Base-by-base conservation (phyloP, 2,329 filamentous ascomycete species). In the Pseudogymnoascus sp. region DNA sequence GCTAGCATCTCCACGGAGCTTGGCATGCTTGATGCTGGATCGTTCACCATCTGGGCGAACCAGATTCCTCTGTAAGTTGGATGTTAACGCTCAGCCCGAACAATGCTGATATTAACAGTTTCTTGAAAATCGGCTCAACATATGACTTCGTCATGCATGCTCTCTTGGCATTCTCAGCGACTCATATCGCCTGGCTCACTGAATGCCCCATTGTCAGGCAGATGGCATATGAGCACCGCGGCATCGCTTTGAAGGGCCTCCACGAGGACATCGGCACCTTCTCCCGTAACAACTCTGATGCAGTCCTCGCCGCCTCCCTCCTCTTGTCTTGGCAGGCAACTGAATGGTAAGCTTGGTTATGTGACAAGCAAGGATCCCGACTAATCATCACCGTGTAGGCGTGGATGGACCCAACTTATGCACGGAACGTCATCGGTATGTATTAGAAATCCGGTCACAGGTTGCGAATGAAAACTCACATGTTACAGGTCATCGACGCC, bases 291-390 rank as follows among this genome's bases (percentile, higher is more conserved):
- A 96, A 92, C 66, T 93, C 91, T 1, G 93, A 99, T 76, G 92
- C 93, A 47, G 88, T 97, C 66, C 83, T 99, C 63, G 93, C 93
- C 26, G 91, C 93, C 33, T 97, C 93, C 26, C 86, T 97, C 50
- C 84, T 97, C 59, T 83, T 99, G 60, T 96, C 93, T 38, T 97
- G 95, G 93, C 93, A 97, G 78, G 90, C 91, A 63, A 95, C 88
- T 65, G 93, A 97, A 79, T 97, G 93, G 93, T 96, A 83, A 81
- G 87, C 79, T 72, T 42, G 70, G 10, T 11, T 35, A 63, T 69
- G 67, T 69, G 50, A 72, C 71, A 71, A 23, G 23, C 28, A 64
- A 65, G 63, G 63, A 66, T 69, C 64, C 67, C 72, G 63, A 71
- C 78, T 80, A 71, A 80, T 68, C 57, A 60, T 60, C 38, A 35